Percentiles rank a stretch among this genome's conserved stretches.
Conservation (phyloP, 352 stramenopile genomes). For the Phytophthora vignae region DNA sequence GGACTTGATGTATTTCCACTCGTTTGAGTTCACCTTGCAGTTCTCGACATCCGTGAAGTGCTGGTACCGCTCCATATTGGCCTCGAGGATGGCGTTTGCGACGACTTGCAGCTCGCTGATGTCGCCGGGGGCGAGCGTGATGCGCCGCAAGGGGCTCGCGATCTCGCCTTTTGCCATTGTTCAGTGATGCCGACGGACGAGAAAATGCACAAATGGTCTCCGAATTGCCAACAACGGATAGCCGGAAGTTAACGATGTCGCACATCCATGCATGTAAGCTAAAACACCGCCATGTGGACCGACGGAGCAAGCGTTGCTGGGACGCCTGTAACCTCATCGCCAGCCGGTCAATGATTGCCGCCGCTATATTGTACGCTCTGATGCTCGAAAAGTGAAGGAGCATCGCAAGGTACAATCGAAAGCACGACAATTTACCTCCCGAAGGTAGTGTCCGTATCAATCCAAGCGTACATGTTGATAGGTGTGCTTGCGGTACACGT, state of each 20-base stretch:
- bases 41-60: slow-evolving; percentile 30
- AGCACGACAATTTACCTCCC: background rate
- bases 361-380: slow-evolving; percentile 17
- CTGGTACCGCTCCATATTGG: slow-evolving; percentile 39
- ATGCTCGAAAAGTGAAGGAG: slow-evolving; percentile 22
- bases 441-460: too few species aligned
- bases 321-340: slow-evolving; percentile 3
- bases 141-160: slow-evolving; percentile 33
- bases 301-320: slow-evolving; percentile 6
- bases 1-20: slow-evolving; percentile 42
- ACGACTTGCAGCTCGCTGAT: slow-evolving; percentile 32
- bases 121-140: slow-evolving; percentile 21
- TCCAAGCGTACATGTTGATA: background rate
- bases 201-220: slow-evolving; percentile 23
- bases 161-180: slow-evolving; percentile 35
- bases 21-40: slow-evolving; percentile 26
- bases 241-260: slow-evolving; percentile 17
- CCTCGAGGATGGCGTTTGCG: slow-evolving; percentile 34
- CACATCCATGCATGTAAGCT: slow-evolving; percentile 22
- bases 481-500: background rate
- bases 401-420: background rate
- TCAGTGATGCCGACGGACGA: slow-evolving; percentile 1
- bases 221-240: slow-evolving; percentile 16
- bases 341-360: slow-evolving; percentile 21
- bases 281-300: slow-evolving; percentile 23